phyloP scores from a whole-genome alignment of 2,329 filamentous ascomycete species.

The Pyrenophora seminiperda region DNA sequence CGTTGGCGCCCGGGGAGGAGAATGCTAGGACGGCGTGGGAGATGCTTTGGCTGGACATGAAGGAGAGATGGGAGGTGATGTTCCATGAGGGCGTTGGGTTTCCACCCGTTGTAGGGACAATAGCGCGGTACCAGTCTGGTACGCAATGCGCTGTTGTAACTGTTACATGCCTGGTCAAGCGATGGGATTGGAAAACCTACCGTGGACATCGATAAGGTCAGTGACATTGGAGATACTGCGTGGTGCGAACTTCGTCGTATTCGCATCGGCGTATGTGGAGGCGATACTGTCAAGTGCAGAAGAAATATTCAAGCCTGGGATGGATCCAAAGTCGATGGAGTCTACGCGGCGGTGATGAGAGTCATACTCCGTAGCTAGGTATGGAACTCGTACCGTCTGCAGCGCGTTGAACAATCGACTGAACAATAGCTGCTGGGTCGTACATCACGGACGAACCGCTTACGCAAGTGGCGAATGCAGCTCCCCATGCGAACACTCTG shows the following conservation, averaged over 20 bases:
- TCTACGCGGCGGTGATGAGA: background rate
- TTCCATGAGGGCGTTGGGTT: conserved; percentile 13
- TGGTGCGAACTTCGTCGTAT: background rate
- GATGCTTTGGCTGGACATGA: conserved; percentile 12
- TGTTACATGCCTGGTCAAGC: background rate
- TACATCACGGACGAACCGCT: background rate
- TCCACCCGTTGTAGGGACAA: conserved; percentile 7
- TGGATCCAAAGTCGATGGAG: background rate
- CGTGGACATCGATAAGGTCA: conserved; percentile 4
- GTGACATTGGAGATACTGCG: background rate
- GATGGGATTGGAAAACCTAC: background rate
- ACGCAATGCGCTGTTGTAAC: conserved; percentile 8
- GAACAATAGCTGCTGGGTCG: background rate
- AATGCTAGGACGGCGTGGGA: conserved; percentile 3
- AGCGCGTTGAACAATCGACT: background rate
- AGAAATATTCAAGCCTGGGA: background rate
- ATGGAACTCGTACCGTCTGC: background rate
- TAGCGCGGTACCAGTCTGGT: conserved; percentile 10
- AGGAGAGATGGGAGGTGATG: conserved; percentile 4
- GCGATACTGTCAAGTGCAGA: conserved; percentile 4
- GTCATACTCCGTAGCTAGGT: background rate
- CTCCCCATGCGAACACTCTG: background rate
- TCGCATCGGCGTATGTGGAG: background rate
- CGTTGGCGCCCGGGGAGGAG: conserved; percentile 10
- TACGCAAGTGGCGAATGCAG: background rate